Conservation (phyloP, 2,329 filamentous ascomycete species). For the Aspergillus novofumigatus region DNA sequence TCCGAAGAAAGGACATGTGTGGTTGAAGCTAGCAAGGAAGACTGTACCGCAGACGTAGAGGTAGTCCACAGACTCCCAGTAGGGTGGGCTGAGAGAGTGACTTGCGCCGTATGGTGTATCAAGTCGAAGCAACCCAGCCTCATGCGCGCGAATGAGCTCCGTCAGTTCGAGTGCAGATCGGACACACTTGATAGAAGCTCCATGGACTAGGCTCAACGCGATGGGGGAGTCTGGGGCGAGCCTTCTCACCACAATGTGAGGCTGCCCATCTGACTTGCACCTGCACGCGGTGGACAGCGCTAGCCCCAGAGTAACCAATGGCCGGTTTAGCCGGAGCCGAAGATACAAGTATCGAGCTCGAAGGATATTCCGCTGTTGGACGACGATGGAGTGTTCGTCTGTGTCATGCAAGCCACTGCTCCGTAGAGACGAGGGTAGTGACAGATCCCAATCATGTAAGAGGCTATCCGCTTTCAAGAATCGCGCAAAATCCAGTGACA, state of each 20-base stretch:
- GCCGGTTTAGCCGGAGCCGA: slow-evolving; percentile 15
- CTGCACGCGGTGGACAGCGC: slow-evolving; percentile 7
- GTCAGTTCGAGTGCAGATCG: slow-evolving; percentile 5
- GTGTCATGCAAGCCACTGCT: background rate
- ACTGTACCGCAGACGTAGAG: slow-evolving; percentile 11
- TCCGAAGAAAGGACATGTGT: slow-evolving; percentile 2
- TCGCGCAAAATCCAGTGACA: slow-evolving; percentile 13
- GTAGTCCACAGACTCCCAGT: slow-evolving; percentile 16
- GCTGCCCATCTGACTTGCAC: slow-evolving; percentile 1
- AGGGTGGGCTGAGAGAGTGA: slow-evolving; percentile 2
- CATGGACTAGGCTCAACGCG: slow-evolving; percentile 8
- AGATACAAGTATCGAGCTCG: slow-evolving; percentile 21
- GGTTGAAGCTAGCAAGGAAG: slow-evolving; percentile 7
- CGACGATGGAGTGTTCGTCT: slow-evolving; percentile 15
- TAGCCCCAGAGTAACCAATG: slow-evolving; percentile 8
- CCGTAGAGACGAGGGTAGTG: slow-evolving; percentile 19
- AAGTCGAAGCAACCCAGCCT: slow-evolving; percentile 3
- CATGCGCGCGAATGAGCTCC: slow-evolving; percentile 1
- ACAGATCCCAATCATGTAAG: slow-evolving; percentile 20
- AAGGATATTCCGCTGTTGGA: slow-evolving; percentile 21
- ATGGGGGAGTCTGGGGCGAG: slow-evolving; percentile 5
- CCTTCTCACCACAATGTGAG: slow-evolving; percentile 3
- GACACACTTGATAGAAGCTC: slow-evolving; percentile 10
- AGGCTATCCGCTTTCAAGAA: slow-evolving; percentile 16
- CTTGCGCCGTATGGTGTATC: background rate